Base-by-base conservation (phyloP, 148 eudicot genomes). In the Rhododendron ferrugineum region DNA sequence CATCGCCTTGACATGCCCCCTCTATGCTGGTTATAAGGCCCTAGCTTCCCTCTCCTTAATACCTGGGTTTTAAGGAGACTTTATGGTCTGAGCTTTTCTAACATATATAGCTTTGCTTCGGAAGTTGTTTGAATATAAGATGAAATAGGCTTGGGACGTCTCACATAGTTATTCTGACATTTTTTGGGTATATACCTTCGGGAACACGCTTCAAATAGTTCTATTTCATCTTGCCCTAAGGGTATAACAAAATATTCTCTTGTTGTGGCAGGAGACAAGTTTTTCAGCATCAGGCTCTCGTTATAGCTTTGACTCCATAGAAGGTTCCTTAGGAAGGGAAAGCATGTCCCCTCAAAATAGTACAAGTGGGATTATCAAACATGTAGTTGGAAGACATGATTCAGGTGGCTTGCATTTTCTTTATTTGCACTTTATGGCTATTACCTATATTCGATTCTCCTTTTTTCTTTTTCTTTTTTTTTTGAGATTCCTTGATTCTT, bases 241-340 rank as follows among this genome's bases (percentile, higher is more conserved):
- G 66, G 68, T 50, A 32, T 84, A n/a, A 76, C 15, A 34, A 13
- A 50, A 6, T 28, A 75, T n/a, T 84, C 13, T 49, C 62, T 50
- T 34, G 11, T 49, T 84, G 83, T 64, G 83, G 81, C 91, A 94
- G 98, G 95, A 92, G 78, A 88, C 90, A 54, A 93, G 91, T 85
- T 87, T 85, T 34, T 92, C 92, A n/a, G 91, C 89, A 82, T 88
- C 96, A 58, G 94, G 88, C 52, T 86, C 94, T 78, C 89, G 78
- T 79, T 88, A 75, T 20, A 92, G 93, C 85, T 88, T 85, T 79
- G 90, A 91, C 81, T 92, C 95, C 3, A 44, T 46, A 11, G 95
- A 92, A 56, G 89, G 88, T 80, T 93, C 91, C 77, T 86, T 88
- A 8, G 88, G 85, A 20, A 89, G 90, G 64, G 95, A 89, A 84